These are phyloP conservation scores for Lobosporangium transversale DNA, from an alignment of 192 early-diverging fungal species.

Conservation along the genomic window DNA sequence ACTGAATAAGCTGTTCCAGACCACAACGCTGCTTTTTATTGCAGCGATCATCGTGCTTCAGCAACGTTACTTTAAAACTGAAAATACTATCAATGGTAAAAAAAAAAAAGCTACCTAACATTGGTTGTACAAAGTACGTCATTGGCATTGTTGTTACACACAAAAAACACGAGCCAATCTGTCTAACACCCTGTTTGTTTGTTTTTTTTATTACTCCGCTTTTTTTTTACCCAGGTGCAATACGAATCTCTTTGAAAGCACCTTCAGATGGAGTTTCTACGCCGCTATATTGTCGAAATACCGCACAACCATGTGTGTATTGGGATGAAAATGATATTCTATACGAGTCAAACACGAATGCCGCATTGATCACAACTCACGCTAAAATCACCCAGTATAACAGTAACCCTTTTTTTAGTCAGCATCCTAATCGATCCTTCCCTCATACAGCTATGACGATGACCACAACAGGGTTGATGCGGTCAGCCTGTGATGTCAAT, in stretches of 20 bases:
- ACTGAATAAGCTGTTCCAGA: slow-evolving; percentile 37
- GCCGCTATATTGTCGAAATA: slow-evolving; percentile 16
- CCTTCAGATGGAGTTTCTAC: slow-evolving; percentile 24
- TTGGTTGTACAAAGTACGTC: not conserved
- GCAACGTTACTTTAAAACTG: slow-evolving; percentile 50
- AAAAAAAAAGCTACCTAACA: not conserved
- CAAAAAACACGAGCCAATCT: not conserved
- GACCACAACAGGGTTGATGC: too few relatives aligned
- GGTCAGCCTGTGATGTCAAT: slow-evolving; percentile 36
- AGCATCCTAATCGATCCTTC: slow-evolving; percentile 22
- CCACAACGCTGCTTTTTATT: slow-evolving; percentile 34
- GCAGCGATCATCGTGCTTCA: slow-evolving; percentile 37
- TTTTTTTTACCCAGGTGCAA: slow-evolving; percentile 30
- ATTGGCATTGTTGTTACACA: not conserved
- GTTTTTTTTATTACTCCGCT: not conserved
- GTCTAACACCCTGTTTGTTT: not conserved
- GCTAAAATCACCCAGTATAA: slow-evolving; percentile 34
- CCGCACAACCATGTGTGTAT: slow-evolving; percentile 20
- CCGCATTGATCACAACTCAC: slow-evolving; percentile 51
- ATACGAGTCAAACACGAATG: slow-evolving; percentile 34
- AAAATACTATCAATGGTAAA: slow-evolving; percentile 45
- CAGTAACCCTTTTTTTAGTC: slow-evolving; percentile 21
- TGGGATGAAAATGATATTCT: slow-evolving; percentile 49
- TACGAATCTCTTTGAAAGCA: slow-evolving; percentile 42
- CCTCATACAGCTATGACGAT: not conserved